These are phyloP conservation scores for Agroathelia rolfsii DNA, from an alignment of 1,284 basidiomycete species.

Conservation along the genomic window DNA sequence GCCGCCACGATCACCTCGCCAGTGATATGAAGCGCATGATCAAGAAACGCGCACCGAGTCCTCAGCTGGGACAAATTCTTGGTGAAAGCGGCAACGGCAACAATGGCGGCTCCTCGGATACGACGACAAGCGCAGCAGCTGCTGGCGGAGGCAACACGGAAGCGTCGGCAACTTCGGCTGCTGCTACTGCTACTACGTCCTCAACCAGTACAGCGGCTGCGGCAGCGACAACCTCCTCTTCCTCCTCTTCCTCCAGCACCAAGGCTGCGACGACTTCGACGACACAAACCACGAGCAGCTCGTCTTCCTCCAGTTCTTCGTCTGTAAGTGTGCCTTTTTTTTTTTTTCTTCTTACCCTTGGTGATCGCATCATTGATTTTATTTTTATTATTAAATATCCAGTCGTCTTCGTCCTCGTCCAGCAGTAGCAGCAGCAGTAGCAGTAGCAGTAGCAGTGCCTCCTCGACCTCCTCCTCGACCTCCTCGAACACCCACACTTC, in stretches of 20 bases:
- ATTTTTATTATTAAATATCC: background rate
- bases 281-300: slow-evolving; percentile 13
- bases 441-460: slow-evolving; percentile 8
- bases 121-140: slow-evolving; percentile 7
- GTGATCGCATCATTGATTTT: no score
- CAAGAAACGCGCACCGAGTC: slow-evolving; percentile 43
- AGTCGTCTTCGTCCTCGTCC: slow-evolving; percentile 15
- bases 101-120: slow-evolving; percentile 11
- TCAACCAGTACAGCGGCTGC: slow-evolving; percentile 4
- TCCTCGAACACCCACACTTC: no score
- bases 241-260: slow-evolving; percentile 9
- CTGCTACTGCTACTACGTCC: slow-evolving; percentile 12
- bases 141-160: no score
- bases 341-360: no score
- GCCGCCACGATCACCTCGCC: slow-evolving; percentile 48
- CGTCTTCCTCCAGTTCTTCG: no score
- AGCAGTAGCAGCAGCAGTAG: slow-evolving; percentile 11
- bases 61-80: slow-evolving; percentile 9
- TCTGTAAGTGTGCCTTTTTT: no score
- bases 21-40: slow-evolving; percentile 56
- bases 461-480: slow-evolving; percentile 8
- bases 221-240: slow-evolving; percentile 11
- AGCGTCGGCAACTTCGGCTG: slow-evolving; percentile 8
- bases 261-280: slow-evolving; percentile 10
- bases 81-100: slow-evolving; percentile 13